A percentile compares a stretch with the other conserved stretches of the same genome.
Evolutionary conservation across 441 rosid genomes (phyloP).

Genomic region (Gossypium schwendimanii): DNA sequence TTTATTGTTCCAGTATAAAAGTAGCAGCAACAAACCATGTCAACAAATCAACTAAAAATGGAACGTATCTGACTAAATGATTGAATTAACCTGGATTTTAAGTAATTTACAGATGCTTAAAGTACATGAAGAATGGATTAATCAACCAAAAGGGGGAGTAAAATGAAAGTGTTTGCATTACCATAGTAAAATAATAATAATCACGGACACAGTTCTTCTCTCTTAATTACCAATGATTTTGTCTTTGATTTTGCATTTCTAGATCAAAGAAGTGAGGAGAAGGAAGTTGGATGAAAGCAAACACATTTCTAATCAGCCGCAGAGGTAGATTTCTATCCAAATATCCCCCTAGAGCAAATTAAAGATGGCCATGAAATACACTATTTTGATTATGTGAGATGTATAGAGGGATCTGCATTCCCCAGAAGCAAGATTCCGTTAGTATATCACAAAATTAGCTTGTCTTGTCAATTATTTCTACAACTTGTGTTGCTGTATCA

Average conservation of each 20-base stretch:
- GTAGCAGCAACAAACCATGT: background rate
- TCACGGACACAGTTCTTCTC: background rate
- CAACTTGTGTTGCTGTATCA: background rate
- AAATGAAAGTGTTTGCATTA: background rate
- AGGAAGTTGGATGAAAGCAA: background rate
- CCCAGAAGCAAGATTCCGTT: background rate
- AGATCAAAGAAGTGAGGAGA: background rate
- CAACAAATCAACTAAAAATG: background rate
- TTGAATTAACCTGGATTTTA: background rate
- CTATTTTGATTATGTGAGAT: background rate
- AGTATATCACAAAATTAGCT: background rate
- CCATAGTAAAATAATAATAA: background rate
- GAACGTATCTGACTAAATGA: background rate
- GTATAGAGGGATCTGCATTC: background rate
- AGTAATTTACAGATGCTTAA: background rate
- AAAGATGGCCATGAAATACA: background rate
- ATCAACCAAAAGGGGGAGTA: background rate
- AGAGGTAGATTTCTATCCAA: background rate
- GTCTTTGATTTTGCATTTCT: background rate
- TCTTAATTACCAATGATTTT: background rate
- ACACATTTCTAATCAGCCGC: background rate
- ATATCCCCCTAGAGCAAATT: background rate
- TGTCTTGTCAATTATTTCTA: background rate
- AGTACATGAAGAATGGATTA: no score
- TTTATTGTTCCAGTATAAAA: background rate